Evolutionary conservation across 2,329 filamentous ascomycete genomes (phyloP), one percentile per base, ranked within the genome.

Genomic region (Chaetomiaceae sp.): DNA sequence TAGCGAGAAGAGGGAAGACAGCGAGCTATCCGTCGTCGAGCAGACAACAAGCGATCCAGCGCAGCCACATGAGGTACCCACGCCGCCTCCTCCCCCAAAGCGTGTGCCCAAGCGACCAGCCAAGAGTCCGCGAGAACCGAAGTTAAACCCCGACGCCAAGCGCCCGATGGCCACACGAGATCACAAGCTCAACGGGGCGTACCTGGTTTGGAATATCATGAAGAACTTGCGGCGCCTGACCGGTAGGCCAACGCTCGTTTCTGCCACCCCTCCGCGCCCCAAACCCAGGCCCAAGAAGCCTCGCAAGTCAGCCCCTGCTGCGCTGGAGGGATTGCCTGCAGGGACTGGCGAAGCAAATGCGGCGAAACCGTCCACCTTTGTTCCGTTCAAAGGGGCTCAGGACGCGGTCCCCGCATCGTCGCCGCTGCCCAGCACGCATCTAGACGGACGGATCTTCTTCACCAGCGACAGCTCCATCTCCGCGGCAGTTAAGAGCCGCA

Each of bases 401-500:
- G 26, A 27, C 10, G 30, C 33, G 2, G 24, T 18, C 20, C 15
- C 22, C 27, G 38, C 29, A 27, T 36, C 38, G 7, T 42, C 35
- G 4, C 38, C 38, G 18, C 20, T 32, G 6, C 29, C 22, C 3
- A 18, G 24, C 24, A n/a, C 8, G 1, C 12, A 39, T 2, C 5
- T 3, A 6, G 11, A 32, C 17, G 40, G 33, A 10, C n/a, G 38
- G 1, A 5, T 8, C 9, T 6, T 44, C 38, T 12, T 17, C 44
- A 26, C 48, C 17, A 38, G 48, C 32, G 52, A 40, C 34, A 40
- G 54, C 48, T 76, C 75, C 3, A 78, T 78, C n/a, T 60, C 71
- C 4, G 65, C 68, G 8, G 70, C 73, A 1, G 74, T 78, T 48
- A 78, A 78, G 56, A 62, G 64, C 9, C 67, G 72, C 18, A 62